A percentile compares a stretch with the other conserved stretches of the same genome.
phyloP scores from a whole-genome alignment of 345 rosid species.

The Pistacia integerrima region DNA sequence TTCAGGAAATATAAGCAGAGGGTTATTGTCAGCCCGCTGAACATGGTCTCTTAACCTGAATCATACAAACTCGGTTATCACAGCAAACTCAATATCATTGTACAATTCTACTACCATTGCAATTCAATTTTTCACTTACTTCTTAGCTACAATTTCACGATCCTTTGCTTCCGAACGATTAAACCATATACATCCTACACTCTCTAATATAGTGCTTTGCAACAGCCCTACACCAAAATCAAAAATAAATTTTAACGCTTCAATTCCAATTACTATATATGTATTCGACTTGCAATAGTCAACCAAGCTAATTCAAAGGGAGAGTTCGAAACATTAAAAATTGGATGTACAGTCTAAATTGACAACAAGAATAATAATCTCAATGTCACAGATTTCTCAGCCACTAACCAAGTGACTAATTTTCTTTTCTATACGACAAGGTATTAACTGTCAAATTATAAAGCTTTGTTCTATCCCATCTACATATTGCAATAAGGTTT shows the following conservation, averaged over 20 bases:
- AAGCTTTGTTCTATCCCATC: neutral
- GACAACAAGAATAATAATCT: neutral
- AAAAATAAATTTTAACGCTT: conserved; percentile 12
- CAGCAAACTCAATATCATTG: conserved; percentile 10
- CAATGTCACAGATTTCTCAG: neutral
- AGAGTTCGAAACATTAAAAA: neutral
- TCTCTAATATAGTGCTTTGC: conserved; percentile 97
- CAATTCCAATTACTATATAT: neutral
- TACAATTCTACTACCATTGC: neutral
- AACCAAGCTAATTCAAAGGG: too few species aligned
- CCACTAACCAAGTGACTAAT: neutral
- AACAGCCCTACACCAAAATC: conserved; percentile 59
- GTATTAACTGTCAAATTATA: neutral
- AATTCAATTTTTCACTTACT: conserved; percentile 48
- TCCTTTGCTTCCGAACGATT: conserved; percentile 93
- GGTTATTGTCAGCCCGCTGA: conserved; percentile 85
- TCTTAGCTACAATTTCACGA: conserved; percentile 93
- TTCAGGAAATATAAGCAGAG: conserved; percentile 98
- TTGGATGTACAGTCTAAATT: neutral
- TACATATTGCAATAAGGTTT: neutral
- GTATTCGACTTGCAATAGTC: too few species aligned
- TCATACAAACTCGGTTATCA: conserved; percentile 22
- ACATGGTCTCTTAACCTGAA: conserved; percentile 93
- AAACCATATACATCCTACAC: conserved; percentile 98
- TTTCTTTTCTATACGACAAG: neutral